Base-by-base conservation (phyloP, 1,284 basidiomycete species). In the Agroathelia rolfsii region DNA sequence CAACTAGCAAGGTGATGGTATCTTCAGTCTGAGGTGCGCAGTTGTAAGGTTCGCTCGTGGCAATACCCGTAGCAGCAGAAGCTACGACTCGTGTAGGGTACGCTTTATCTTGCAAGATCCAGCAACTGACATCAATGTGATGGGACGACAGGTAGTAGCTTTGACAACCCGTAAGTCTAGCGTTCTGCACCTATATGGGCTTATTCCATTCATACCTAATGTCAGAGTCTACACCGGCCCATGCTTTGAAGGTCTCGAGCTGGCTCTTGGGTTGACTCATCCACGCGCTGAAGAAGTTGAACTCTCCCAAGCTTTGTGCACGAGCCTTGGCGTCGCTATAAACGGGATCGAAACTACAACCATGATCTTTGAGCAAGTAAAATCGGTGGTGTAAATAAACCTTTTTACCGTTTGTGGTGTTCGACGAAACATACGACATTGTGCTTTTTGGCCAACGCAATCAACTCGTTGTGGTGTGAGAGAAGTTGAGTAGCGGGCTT, bases 251-350 rank as follows among this genome's bases (percentile, higher is more conserved):
- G 0, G 89, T 93, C 58, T 89, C 85, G 17, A 95, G 69, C 60
- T 95, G 90, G 50, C 75, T 81, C 63, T 95, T 95, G 29, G 90
- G 90, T 55, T 94, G 90, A 48, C 84, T 88, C 90, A 95, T 95
- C 82, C 81, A 85, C 29, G 82, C 80, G 43, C 63, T 82, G 64
- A 84, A 84, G 59, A 90, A 95, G 61, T 90, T 92, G 61, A 93
- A 89, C 53, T 93, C 85, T 28, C 90, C 90, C 30, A 94, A 67
- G 15, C 71, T 62, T 21, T 69, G 70, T 10, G 87, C 78, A 35
- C 82, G 72, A 5, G 75, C 80, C 50, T 72, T 72, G 18, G 88
- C 90, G 55, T 95, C 90, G 45, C 83, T 84, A 62, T 95, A 94
- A 3, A 84, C 89, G 3, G 90, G 90, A 56, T 95, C 90, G 55